Evolutionary conservation across 352 stramenopile species (phyloP).

Genomic region (Halophytophthora polymorphica): DNA sequence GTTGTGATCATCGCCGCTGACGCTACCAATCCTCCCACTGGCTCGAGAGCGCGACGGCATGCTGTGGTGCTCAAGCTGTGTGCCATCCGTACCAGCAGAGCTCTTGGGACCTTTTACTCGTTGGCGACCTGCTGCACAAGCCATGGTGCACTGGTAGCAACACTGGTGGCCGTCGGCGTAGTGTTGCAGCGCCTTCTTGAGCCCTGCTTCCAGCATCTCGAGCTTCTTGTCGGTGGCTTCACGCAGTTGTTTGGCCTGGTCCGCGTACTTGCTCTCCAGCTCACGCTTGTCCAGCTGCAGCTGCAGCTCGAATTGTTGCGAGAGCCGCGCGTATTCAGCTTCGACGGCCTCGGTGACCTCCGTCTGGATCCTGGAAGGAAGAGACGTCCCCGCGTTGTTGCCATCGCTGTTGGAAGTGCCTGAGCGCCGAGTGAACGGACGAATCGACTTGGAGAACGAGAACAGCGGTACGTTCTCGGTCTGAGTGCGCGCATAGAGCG

Average conservation of each 20-base stretch:
- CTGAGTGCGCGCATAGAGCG: constrained; percentile 47
- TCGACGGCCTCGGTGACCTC: constrained; percentile 55
- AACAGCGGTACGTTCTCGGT: constrained; percentile 30
- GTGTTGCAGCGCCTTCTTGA: constrained; percentile 22
- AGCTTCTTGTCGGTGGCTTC: constrained; percentile 42
- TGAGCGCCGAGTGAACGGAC: constrained; percentile 26
- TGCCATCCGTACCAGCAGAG: no score
- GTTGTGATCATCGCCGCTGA: no score
- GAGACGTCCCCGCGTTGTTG: constrained; percentile 8
- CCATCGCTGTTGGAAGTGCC: constrained; percentile 3
- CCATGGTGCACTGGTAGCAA: neutral
- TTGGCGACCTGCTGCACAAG: no score
- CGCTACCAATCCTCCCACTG: no score
- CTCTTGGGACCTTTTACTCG: no score
- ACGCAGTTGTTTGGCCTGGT: constrained; percentile 19
- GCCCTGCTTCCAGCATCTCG: constrained; percentile 45
- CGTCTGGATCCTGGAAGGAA: constrained; percentile 27
- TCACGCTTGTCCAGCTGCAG: constrained; percentile 23
- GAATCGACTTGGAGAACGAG: constrained; percentile 36
- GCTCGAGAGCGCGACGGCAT: no score
- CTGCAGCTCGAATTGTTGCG: constrained; percentile 37
- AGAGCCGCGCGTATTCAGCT: constrained; percentile 39
- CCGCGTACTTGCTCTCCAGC: constrained; percentile 20
- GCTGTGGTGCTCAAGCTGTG: no score
- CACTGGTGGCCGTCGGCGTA: constrained; percentile 3